Evolutionary conservation across 2,329 filamentous ascomycete genomes (phyloP), one percentile per base, ranked within the genome.

Genomic region (Pestalotiopsis sp.): DNA sequence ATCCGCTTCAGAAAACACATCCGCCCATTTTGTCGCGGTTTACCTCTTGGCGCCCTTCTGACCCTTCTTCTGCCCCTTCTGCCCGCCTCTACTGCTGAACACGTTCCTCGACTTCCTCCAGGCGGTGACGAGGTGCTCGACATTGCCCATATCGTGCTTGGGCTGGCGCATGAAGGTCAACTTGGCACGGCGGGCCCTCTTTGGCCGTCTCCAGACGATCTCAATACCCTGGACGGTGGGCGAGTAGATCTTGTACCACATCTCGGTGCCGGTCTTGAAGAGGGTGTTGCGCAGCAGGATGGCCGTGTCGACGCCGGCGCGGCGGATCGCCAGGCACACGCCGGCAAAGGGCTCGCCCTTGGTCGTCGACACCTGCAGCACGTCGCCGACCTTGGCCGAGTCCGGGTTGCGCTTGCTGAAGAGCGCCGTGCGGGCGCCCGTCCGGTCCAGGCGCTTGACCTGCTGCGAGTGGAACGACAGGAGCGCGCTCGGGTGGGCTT

Each of bases 171-270:
- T 92, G 81, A 95, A 98, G 76, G 93, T 97, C 80, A 99, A 85
- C 74, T 94, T 87, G 31, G 95, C 95, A 76, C 96, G 89, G 79
- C 95, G 91, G 73, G 94, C 94, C 80, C 94, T 89, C 91, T 94
- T 96, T 77, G 89, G 87, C 72, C 90, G 88, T 75, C 95, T 87
- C 89, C 97, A 94, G 81, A 98, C 93, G 75, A 99, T 92, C 83
- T 99, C 95, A 77, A 99, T 94, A 72, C 93, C 94, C 78, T 92
- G 90, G 39, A 98, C 92, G 78, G 93, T 92, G 70, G 95, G 95
- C 78, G 90, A 93, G 85, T 96, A 98, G 69, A 98, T 86, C 86
- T 99, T 99, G 82, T 93, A 94, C 91, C 94, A 97, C 94, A 97
- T 96, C 87, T 99, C 96, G 70, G 97, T 94, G 70, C 94, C 93